Conservation (phyloP, 352 stramenopile genomes). For the Pythium brachiatum region DNA sequence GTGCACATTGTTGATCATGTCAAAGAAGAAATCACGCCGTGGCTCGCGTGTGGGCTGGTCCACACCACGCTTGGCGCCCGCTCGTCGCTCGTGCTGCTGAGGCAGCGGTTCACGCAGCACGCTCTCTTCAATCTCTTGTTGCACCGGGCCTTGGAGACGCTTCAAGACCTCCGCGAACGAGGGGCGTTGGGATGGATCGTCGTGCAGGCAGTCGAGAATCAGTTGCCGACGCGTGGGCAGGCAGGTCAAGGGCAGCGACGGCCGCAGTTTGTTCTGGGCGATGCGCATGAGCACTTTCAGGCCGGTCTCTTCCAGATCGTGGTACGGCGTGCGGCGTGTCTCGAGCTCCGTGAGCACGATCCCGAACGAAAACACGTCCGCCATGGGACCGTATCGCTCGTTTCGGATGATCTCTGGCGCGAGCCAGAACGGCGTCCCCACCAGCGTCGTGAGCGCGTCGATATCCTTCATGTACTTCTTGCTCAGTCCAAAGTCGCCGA, state of each 20-base stretch:
- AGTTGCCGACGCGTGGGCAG: constrained; percentile 54
- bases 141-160: constrained; percentile 72
- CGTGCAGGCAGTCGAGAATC: constrained; percentile 72
- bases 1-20: constrained; percentile 32
- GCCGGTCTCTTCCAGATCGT: constrained; percentile 68
- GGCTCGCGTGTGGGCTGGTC: constrained; percentile 12
- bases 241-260: constrained; percentile 63
- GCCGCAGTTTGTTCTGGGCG: constrained; percentile 65
- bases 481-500: constrained; percentile 86
- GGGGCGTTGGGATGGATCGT: constrained; percentile 51
- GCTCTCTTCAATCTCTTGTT: constrained; percentile 70
- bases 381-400: constrained; percentile 72
- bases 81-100: constrained; percentile 14
- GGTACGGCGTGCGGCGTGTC: constrained; percentile 77
- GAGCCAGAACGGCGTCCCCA: constrained; percentile 87
- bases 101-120: constrained; percentile 28
- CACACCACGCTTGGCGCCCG: constrained; percentile 10
- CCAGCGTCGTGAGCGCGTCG: constrained; percentile 79
- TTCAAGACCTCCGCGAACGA: constrained; percentile 74
- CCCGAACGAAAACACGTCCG: constrained; percentile 88
- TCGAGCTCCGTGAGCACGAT: constrained; percentile 88
- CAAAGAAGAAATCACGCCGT: constrained; percentile 24
- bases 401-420: constrained; percentile 87
- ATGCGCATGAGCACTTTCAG: constrained; percentile 83
- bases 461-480: constrained; percentile 79